These are phyloP conservation scores for Brassica balearica DNA, from an alignment of 441 rosid genomes.

Conservation along the genomic window DNA sequence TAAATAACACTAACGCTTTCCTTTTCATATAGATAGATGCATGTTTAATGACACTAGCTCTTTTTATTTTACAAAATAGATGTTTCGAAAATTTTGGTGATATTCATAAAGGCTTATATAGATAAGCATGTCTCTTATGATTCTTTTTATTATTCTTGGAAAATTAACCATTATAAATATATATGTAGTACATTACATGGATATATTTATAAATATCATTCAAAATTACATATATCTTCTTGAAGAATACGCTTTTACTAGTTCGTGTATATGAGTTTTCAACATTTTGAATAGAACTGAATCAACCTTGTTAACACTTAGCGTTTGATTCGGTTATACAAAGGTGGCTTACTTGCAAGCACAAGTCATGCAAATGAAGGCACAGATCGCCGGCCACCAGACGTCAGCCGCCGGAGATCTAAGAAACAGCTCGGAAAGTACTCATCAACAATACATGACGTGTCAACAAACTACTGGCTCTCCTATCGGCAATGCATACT, in stretches of 20 bases:
- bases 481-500: conserved; percentile 33
- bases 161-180: neutral
- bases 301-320: conserved; percentile 21
- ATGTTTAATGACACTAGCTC: neutral
- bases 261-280: neutral
- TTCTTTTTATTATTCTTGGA: conserved; percentile 9
- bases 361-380: conserved; percentile 84
- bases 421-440: conserved; percentile 30
- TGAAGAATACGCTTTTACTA: neutral
- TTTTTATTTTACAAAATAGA: neutral
- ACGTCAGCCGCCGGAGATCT: conserved; percentile 48
- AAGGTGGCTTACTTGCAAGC: conserved; percentile 88
- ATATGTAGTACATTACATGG: conserved; percentile 8
- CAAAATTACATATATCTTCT: conserved; percentile 8
- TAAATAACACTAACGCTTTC: neutral
- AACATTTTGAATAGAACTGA: conserved; percentile 1
- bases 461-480: conserved; percentile 42
- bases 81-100: neutral
- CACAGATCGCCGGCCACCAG: conserved; percentile 66
- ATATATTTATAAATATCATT: conserved; percentile 13
- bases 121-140: neutral
- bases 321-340: conserved; percentile 20
- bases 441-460: conserved; percentile 26
- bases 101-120: neutral
- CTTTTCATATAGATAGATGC: neutral